Conservation (phyloP, 2,329 filamentous ascomycete genomes). For the Colletotrichum sp. region DNA sequence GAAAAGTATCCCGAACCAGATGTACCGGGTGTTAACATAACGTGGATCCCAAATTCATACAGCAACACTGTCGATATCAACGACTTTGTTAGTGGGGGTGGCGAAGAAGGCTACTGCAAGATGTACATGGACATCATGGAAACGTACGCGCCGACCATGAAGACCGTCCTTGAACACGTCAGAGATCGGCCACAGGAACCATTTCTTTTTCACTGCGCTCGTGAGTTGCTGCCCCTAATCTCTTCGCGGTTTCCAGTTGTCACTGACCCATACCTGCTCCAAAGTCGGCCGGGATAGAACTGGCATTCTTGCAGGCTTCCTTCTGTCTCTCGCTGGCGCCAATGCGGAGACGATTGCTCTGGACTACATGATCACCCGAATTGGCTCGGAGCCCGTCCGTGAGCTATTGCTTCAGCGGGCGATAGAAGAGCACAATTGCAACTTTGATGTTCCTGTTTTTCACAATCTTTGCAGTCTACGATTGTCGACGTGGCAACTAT, state of each 20-base stretch:
- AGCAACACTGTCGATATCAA: conserved; percentile 31
- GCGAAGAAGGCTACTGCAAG: conserved; percentile 47
- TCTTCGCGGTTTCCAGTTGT: no score
- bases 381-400: not conserved
- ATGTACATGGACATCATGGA: conserved; percentile 54
- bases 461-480: not conserved
- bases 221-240: conserved; percentile 34
- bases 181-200: conserved; percentile 48
- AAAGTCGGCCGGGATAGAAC: not conserved
- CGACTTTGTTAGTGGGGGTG: conserved; percentile 48
- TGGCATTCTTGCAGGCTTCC: not conserved
- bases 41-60: not conserved
- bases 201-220: conserved; percentile 61
- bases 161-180: conserved; percentile 51
- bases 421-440: not conserved
- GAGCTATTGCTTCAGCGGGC: not conserved
- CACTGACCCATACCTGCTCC: not conserved
- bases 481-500: not conserved
- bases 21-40: not conserved
- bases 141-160: conserved; percentile 46
- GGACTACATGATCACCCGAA: not conserved
- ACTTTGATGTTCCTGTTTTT: not conserved
- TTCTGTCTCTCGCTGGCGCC: not conserved
- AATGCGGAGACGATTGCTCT: not conserved
- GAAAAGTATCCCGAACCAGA: not conserved